These are phyloP conservation scores for Cytospora piceae DNA, from an alignment of 2,329 filamentous ascomycete genomes.

Conservation along the genomic window DNA sequence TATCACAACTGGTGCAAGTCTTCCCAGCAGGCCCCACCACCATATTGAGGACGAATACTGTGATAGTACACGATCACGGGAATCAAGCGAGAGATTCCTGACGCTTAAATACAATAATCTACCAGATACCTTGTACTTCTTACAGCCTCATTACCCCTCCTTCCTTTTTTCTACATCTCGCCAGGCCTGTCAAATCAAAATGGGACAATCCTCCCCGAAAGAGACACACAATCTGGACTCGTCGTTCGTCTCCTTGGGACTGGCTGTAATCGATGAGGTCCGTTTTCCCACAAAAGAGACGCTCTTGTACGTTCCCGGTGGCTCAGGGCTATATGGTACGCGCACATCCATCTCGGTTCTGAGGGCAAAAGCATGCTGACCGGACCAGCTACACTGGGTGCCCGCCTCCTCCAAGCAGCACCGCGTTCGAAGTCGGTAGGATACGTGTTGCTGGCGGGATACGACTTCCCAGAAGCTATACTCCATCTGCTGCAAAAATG, in stretches of 20 bases:
- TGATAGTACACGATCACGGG: no score
- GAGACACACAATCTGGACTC: neutral
- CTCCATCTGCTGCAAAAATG: constrained; percentile 13
- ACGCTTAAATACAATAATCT: no score
- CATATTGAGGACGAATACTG: no score
- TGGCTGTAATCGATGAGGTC: constrained; percentile 43
- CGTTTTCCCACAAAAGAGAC: constrained; percentile 34
- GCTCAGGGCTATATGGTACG: constrained; percentile 40
- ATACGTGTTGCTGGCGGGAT: constrained; percentile 13
- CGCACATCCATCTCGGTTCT: constrained; percentile 16
- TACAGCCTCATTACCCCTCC: neutral
- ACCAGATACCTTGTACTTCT: neutral
- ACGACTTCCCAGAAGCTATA: constrained; percentile 17
- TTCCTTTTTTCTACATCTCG: neutral
- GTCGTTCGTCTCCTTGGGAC: constrained; percentile 40
- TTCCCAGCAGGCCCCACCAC: no score
- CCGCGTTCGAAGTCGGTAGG: constrained; percentile 11
- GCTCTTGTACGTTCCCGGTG: constrained; percentile 38
- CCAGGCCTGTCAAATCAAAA: neutral
- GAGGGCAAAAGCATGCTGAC: constrained; percentile 30
- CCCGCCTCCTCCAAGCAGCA: constrained; percentile 13
- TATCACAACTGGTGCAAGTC: no score
- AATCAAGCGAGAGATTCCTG: no score
- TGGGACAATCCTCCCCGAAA: neutral
- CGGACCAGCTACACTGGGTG: constrained; percentile 30